These are phyloP conservation scores for Thalassiosira mediterranea DNA, from an alignment of 352 stramenopile genomes.

Conservation along the genomic window DNA sequence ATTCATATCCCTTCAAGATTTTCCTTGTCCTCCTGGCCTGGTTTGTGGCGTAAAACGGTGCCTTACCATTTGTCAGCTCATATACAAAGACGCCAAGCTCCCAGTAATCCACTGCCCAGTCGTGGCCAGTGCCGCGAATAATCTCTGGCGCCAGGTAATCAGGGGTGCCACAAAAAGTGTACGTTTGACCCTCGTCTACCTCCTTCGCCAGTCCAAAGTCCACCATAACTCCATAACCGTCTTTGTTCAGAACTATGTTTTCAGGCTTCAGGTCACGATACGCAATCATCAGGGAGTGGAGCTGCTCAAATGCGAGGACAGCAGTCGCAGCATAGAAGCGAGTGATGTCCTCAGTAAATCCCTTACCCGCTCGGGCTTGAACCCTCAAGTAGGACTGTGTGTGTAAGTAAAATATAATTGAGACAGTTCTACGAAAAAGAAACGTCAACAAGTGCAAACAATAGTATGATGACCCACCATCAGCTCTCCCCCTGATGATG, in stretches of 20 bases:
- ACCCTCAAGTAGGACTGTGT: slow-evolving; percentile 27
- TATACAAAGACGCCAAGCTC: slow-evolving; percentile 65
- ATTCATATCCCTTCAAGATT: slow-evolving; percentile 22
- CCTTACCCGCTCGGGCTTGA: no score
- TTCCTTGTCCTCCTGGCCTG: slow-evolving; percentile 68
- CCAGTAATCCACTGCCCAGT: slow-evolving; percentile 88
- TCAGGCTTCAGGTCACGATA: slow-evolving; percentile 92
- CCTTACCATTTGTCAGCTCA: slow-evolving; percentile 52
- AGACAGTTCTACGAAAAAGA: no score
- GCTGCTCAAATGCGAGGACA: slow-evolving; percentile 62
- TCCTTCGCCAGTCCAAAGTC: slow-evolving; percentile 77
- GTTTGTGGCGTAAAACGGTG: slow-evolving; percentile 89
- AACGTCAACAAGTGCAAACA: no score
- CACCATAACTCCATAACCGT: slow-evolving; percentile 85
- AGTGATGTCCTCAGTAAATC: slow-evolving; percentile 83
- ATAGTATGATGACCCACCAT: no score
- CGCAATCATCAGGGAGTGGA: slow-evolving; percentile 85
- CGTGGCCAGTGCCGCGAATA: slow-evolving; percentile 92
- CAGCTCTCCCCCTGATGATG: slow-evolving; percentile 17
- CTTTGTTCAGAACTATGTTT: slow-evolving; percentile 88
- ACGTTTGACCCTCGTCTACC: slow-evolving; percentile 84
- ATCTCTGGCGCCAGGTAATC: slow-evolving; percentile 89
- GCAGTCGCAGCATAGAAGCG: slow-evolving; percentile 81
- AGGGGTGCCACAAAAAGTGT: slow-evolving; percentile 92
- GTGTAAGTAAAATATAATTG: no score